Conservation (phyloP, 2,329 filamentous ascomycete genomes). For the Diaporthe citri region DNA sequence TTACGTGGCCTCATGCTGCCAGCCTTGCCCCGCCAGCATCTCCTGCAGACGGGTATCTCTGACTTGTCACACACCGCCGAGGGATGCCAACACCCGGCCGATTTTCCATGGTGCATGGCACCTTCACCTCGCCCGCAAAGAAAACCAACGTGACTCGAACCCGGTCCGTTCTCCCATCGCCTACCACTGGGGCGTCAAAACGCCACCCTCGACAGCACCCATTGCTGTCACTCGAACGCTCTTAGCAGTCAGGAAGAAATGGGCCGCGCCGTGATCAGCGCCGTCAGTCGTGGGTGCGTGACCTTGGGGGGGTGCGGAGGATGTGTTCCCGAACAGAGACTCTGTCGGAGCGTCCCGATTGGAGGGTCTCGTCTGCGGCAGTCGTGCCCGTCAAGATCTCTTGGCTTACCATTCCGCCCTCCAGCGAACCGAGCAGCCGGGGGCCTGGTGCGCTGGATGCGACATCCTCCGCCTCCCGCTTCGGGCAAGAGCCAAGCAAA, state of each 20-base stretch:
- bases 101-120: conserved; percentile 18
- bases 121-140: conserved; percentile 1
- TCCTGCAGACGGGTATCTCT: conserved; percentile 15
- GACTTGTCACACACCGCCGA: conserved; percentile 1
- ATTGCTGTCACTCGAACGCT: not conserved
- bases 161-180: conserved; percentile 18
- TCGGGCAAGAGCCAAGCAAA: conserved; percentile 25
- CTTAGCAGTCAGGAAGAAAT: not conserved
- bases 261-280: conserved; percentile 17
- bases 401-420: conserved; percentile 29
- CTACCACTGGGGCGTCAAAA: not conserved
- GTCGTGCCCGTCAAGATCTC: conserved; percentile 22
- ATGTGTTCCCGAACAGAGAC: conserved; percentile 16
- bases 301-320: conserved; percentile 11
- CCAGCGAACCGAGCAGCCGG: conserved; percentile 22
- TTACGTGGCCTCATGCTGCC: conserved; percentile 28
- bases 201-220: conserved; percentile 5
- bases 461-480: conserved; percentile 33
- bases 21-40: conserved; percentile 14
- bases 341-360: conserved; percentile 29
- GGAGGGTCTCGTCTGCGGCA: conserved; percentile 23
- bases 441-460: conserved; percentile 24
- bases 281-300: conserved; percentile 3
- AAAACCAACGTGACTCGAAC: conserved; percentile 15
- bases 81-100: conserved; percentile 3